phyloP scores from a whole-genome alignment of 139 green algal genomes.

The Penium margaritaceum region DNA sequence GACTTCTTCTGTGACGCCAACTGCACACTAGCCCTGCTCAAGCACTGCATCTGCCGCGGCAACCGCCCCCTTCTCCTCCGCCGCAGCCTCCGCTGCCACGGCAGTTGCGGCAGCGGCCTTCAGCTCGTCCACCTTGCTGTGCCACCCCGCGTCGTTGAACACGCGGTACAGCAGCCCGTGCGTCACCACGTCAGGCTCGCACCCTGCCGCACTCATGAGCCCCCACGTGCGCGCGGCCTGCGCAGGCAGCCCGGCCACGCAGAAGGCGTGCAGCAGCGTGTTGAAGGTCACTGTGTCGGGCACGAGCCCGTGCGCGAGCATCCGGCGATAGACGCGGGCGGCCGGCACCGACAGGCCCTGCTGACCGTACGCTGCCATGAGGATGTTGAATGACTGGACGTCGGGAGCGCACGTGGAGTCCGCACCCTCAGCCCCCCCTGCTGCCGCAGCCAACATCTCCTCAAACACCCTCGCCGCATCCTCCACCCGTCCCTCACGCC shows the following conservation, averaged over 20 bases:
- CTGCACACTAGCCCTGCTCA: too few species aligned
- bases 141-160: neutral
- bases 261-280: conserved; percentile 22
- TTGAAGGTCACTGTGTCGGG: conserved; percentile 36
- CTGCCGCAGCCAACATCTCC: conserved; percentile 28
- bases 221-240: neutral
- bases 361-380: conserved; percentile 30
- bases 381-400: conserved; percentile 33
- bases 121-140: neutral
- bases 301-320: conserved; percentile 14
- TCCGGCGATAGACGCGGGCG: conserved; percentile 14
- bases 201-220: conserved; percentile 14
- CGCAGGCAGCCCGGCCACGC: conserved; percentile 10
- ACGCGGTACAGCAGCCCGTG: conserved; percentile 1
- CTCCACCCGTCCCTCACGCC: conserved; percentile 18
- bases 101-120: too few species aligned
- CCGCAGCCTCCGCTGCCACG: too few species aligned
- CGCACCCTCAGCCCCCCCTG: too few species aligned
- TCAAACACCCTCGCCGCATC: conserved; percentile 30
- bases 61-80: too few species aligned
- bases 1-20: too few species aligned
- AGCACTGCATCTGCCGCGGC: too few species aligned
- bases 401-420: conserved; percentile 10
- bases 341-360: conserved; percentile 26
- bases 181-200: conserved; percentile 20